Evolutionary conservation across 2,329 filamentous ascomycete species (phyloP).

Genomic region (Aspergillus aculeatinus): DNA sequence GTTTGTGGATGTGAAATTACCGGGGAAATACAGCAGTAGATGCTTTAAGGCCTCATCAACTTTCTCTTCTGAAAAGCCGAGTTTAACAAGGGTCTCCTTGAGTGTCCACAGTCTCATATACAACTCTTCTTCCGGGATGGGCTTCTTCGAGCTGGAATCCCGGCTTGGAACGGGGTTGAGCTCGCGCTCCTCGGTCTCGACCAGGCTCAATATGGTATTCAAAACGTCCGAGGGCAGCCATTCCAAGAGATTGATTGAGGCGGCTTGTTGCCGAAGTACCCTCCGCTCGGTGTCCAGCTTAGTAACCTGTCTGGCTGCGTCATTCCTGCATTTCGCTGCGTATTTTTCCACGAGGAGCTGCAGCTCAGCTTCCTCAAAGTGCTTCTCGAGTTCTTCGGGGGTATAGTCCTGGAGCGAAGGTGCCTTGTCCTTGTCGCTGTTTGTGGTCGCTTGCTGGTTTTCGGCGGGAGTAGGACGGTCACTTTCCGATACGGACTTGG

Average conservation of each 20-base stretch:
- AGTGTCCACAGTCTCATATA: conserved; percentile 81
- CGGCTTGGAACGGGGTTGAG: conserved; percentile 32
- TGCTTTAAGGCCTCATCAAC: conserved; percentile 65
- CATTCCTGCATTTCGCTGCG: conserved; percentile 73
- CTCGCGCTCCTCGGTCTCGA: conserved; percentile 41
- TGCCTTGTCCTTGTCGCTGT: conserved; percentile 8
- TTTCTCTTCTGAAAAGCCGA: conserved; percentile 66
- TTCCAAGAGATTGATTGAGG: conserved; percentile 68
- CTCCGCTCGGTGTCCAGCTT: conserved; percentile 84
- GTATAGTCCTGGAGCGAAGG: conserved; percentile 58
- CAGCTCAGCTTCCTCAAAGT: conserved; percentile 86
- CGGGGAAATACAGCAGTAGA: conserved; percentile 66
- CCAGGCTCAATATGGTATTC: conserved; percentile 71
- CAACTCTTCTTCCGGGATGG: conserved; percentile 71
- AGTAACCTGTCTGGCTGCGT: conserved; percentile 71
- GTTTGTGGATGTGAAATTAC: conserved; percentile 51
- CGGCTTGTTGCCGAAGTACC: conserved; percentile 74
- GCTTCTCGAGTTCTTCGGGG: conserved; percentile 84
- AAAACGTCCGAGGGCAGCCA: conserved; percentile 81
- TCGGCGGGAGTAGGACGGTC: conserved; percentile 27
- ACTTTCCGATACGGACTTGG: conserved; percentile 32
- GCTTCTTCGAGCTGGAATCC: conserved; percentile 34
- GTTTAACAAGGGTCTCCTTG: conserved; percentile 66
- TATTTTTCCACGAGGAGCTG: conserved; percentile 85
- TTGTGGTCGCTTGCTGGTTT: conserved; percentile 14